Evolutionary conservation across 495 filamentous ascomycete genomes (phyloP).

Genomic region (Xylaria curta): DNA sequence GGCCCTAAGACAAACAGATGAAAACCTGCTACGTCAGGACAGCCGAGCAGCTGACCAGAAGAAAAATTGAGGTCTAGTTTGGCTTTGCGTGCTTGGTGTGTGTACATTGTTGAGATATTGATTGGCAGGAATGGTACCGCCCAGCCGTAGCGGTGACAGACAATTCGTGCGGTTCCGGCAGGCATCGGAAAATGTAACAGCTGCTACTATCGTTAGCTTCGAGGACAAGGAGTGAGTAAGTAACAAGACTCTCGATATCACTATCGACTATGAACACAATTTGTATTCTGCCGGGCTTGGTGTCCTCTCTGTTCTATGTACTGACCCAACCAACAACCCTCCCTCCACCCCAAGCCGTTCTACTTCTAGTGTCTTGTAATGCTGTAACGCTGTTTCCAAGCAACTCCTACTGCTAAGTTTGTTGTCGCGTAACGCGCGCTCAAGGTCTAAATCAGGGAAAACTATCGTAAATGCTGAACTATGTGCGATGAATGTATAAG

Average conservation of each 20-base stretch:
- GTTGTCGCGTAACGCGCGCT: slow-evolving; percentile 6
- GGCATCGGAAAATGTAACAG: slow-evolving; percentile 15
- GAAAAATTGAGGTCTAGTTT: slow-evolving; percentile 6
- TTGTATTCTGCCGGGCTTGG: slow-evolving; percentile 18
- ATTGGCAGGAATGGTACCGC: slow-evolving; percentile 17
- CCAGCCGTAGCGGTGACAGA: not conserved
- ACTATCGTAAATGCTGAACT: slow-evolving; percentile 20
- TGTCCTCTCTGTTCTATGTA: slow-evolving; percentile 14
- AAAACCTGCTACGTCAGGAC: not conserved
- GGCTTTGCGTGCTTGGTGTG: slow-evolving; percentile 9
- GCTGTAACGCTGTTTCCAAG: slow-evolving; percentile 17
- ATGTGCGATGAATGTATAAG: slow-evolving; percentile 8
- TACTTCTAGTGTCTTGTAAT: slow-evolving; percentile 21
- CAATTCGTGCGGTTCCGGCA: slow-evolving; percentile 7
- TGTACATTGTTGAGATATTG: slow-evolving; percentile 3
- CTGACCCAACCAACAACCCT: not conserved
- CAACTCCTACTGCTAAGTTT: slow-evolving; percentile 20
- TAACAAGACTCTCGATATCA: not conserved
- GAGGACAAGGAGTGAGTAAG: not conserved
- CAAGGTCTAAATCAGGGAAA: slow-evolving; percentile 11
- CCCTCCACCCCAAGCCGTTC: slow-evolving; percentile 9
- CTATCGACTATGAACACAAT: slow-evolving; percentile 12
- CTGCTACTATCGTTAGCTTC: not conserved
- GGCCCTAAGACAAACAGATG: not conserved
- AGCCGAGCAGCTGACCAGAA: slow-evolving; percentile 14